These are phyloP conservation scores for Ustilago trichophora DNA, from an alignment of 1,284 basidiomycete species.

Conservation along the genomic window DNA sequence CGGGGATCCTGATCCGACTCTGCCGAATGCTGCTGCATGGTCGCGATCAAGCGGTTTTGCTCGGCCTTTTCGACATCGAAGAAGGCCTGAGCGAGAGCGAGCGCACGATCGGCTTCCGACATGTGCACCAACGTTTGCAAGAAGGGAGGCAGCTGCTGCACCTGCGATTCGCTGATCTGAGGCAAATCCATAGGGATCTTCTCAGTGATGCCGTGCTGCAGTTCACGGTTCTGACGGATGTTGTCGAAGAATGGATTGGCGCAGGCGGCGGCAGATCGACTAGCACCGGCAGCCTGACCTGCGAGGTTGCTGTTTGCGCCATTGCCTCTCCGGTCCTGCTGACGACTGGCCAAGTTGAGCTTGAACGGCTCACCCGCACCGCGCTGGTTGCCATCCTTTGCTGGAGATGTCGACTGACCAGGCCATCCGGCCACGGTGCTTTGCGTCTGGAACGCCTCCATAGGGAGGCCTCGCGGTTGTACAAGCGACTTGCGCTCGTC, in stretches of 20 bases:
- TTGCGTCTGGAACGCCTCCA: conserved; percentile 57
- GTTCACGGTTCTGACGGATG: conserved; percentile 91
- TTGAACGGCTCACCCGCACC: conserved; percentile 6
- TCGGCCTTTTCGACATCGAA: conserved; percentile 89
- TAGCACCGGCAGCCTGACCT: background rate
- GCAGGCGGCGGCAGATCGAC: conserved; percentile 23
- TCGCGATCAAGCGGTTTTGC: conserved; percentile 84
- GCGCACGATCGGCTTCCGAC: conserved; percentile 73
- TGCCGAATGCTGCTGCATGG: conserved; percentile 88
- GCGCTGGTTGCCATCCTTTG: conserved; percentile 10
- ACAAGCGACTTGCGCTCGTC: conserved; percentile 40
- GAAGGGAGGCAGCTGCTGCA: conserved; percentile 78
- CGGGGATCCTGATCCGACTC: conserved; percentile 52
- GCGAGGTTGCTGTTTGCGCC: background rate
- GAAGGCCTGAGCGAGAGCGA: conserved; percentile 86
- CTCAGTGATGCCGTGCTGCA: conserved; percentile 77
- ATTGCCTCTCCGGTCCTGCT: conserved; percentile 8
- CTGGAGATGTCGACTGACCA: conserved; percentile 22
- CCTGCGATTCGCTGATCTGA: conserved; percentile 29
- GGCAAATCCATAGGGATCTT: conserved; percentile 58
- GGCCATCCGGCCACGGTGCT: conserved; percentile 49
- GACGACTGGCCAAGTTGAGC: conserved; percentile 18
- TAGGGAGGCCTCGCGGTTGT: conserved; percentile 55
- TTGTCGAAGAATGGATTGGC: conserved; percentile 76
- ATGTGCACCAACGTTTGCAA: conserved; percentile 75